Conservation (phyloP, 2,329 filamentous ascomycete species). For the Arthrobotrys musiformis region DNA sequence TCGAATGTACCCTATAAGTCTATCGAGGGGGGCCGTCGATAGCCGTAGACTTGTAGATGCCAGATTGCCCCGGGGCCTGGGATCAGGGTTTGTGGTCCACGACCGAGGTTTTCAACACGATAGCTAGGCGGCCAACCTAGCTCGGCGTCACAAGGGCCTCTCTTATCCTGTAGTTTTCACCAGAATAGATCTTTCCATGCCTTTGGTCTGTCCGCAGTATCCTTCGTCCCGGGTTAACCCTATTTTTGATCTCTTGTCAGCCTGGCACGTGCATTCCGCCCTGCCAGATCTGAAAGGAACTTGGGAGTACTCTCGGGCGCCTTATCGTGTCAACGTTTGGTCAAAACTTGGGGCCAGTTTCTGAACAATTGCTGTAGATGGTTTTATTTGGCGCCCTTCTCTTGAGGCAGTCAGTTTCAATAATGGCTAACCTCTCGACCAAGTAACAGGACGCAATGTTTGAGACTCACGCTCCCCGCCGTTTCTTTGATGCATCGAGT, state of each 20-base stretch:
- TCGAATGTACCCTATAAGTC: conserved; percentile 4
- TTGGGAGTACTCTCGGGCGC: not conserved
- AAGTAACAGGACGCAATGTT: not conserved
- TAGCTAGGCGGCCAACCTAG: conserved; percentile 5
- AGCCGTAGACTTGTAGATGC: conserved; percentile 29
- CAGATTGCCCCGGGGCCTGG: not conserved
- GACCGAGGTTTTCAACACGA: conserved; percentile 34
- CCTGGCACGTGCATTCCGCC: not conserved
- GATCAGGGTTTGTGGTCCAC: conserved; percentile 30
- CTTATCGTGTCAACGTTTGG: not conserved
- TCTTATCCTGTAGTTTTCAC: not conserved
- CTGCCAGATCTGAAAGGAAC: not conserved
- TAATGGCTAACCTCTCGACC: not conserved
- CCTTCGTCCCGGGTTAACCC: not conserved
- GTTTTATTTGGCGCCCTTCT: not conserved
- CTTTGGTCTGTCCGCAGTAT: not conserved
- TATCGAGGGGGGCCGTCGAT: conserved; percentile 39
- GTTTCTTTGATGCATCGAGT: not conserved
- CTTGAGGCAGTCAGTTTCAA: not conserved
- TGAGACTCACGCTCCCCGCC: not conserved
- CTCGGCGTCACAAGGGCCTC: not conserved
- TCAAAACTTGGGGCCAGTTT: not conserved
- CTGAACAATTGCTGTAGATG: too few relatives aligned
- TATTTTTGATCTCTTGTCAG: not conserved
- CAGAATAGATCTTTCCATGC: not conserved